Percentiles rank a stretch among this genome's conserved stretches.
phyloP scores from a whole-genome alignment of 2,329 filamentous ascomycete genomes.

The Curvularia spicifera region DNA sequence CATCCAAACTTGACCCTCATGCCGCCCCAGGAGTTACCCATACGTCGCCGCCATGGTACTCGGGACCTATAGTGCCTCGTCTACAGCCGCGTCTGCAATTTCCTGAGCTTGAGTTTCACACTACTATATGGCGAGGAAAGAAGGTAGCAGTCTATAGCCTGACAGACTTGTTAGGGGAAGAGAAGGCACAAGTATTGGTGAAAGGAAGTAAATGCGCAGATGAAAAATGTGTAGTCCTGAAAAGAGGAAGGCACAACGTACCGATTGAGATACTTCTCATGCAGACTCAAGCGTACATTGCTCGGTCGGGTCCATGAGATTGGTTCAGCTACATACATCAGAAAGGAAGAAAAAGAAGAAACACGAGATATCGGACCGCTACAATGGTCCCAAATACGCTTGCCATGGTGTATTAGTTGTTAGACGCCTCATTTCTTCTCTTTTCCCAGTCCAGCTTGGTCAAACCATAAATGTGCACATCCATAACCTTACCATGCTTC shows the following conservation, averaged over 20 bases:
- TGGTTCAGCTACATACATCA: background rate
- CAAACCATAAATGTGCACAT: slow-evolving; percentile 46
- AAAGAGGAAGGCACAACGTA: slow-evolving; percentile 37
- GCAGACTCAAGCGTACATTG: slow-evolving; percentile 42
- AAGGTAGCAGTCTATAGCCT: slow-evolving; percentile 47
- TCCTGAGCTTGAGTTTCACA: slow-evolving; percentile 41
- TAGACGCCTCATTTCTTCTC: slow-evolving; percentile 4
- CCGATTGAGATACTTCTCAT: slow-evolving; percentile 40
- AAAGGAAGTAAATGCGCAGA: slow-evolving; percentile 29
- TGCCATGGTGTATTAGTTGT: background rate
- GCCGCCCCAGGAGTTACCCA: slow-evolving; percentile 30
- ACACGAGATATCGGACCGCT: background rate
- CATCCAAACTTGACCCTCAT: slow-evolving; percentile 36
- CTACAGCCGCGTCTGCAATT: slow-evolving; percentile 37
- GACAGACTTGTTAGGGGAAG: slow-evolving; percentile 42
- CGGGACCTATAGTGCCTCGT: slow-evolving; percentile 33
- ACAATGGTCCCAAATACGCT: background rate
- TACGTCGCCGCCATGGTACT: slow-evolving; percentile 36
- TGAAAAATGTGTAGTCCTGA: slow-evolving; percentile 39
- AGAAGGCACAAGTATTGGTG: slow-evolving; percentile 34
- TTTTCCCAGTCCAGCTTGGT: slow-evolving; percentile 42
- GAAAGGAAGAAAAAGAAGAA: too few relatives aligned
- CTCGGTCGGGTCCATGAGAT: slow-evolving; percentile 28
- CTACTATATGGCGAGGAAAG: slow-evolving; percentile 37
- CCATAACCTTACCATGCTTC: slow-evolving; percentile 46